phyloP scores from a whole-genome alignment of 306 rosid genomes.

The Hippophae tibetana region DNA sequence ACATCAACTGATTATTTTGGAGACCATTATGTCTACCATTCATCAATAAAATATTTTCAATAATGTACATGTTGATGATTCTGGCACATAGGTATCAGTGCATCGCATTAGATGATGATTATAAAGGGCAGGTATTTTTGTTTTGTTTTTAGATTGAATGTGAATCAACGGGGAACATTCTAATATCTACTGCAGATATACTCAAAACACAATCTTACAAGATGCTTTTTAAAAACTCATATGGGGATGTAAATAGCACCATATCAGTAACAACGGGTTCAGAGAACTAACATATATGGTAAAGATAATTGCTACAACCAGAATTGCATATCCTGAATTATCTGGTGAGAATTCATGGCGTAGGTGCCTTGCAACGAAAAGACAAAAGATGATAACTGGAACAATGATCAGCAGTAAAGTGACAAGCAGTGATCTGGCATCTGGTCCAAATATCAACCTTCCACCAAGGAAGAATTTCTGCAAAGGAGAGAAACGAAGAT shows the following conservation, averaged over 20 bases:
- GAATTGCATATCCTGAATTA: constrained; percentile 62
- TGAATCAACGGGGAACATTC: neutral
- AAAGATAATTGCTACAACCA: constrained; percentile 58
- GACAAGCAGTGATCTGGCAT: constrained; percentile 70
- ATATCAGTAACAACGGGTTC: constrained; percentile 7
- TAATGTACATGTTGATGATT: too few relatives aligned
- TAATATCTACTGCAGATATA: neutral
- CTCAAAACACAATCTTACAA: neutral
- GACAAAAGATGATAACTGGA: constrained; percentile 69
- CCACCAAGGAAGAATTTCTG: constrained; percentile 87
- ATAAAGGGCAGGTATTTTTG: neutral
- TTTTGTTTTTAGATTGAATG: neutral
- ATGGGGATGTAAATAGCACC: neutral
- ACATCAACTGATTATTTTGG: too few relatives aligned
- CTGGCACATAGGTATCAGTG: too few relatives aligned
- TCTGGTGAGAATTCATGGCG: constrained; percentile 61
- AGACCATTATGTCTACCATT: too few relatives aligned
- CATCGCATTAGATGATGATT: too few relatives aligned
- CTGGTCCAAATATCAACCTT: constrained; percentile 87
- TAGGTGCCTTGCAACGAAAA: constrained; percentile 74
- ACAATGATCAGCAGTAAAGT: constrained; percentile 60
- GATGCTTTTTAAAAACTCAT: neutral
- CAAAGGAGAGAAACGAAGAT: constrained; percentile 21
- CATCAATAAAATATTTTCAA: too few relatives aligned
- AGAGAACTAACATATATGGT: constrained; percentile 55